These are phyloP conservation scores for Kappamyces sp. DNA, from an alignment of 192 early-diverging fungal genomes.

Conservation along the genomic window DNA sequence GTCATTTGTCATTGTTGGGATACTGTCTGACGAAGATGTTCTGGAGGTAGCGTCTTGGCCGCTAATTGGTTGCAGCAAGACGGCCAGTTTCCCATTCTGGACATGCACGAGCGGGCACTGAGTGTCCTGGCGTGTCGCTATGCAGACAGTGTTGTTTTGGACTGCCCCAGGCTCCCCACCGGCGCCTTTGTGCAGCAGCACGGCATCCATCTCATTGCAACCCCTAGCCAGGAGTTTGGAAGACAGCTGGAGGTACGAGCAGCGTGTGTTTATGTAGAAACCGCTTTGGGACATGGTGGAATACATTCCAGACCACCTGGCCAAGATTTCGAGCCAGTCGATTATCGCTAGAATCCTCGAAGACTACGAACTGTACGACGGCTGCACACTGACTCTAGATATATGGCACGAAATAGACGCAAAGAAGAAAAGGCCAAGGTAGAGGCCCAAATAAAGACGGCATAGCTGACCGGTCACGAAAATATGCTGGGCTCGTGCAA, in stretches of 20 bases:
- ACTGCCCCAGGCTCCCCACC: conserved; percentile 82
- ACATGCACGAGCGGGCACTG: conserved; percentile 87
- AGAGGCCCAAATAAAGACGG: conserved; percentile 32
- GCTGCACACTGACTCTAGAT: conserved; percentile 13
- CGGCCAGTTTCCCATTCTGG: conserved; percentile 78
- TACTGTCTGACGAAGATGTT: conserved; percentile 87
- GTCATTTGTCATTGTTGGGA: conserved; percentile 86
- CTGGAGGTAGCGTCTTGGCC: conserved; percentile 70
- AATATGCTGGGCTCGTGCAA: not conserved
- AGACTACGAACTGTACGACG: conserved; percentile 68
- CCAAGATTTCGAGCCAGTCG: conserved; percentile 71
- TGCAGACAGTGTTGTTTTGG: conserved; percentile 91
- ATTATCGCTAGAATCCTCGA: conserved; percentile 89
- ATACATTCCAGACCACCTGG: conserved; percentile 24
- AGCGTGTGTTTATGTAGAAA: conserved; percentile 29
- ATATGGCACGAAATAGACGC: conserved; percentile 41
- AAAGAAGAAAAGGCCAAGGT: conserved; percentile 41
- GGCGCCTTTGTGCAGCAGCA: conserved; percentile 80
- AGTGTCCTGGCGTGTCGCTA: conserved; percentile 89
- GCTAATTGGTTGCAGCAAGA: no score
- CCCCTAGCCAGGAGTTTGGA: conserved; percentile 61
- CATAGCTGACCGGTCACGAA: no score
- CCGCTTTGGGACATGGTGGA: conserved; percentile 1
- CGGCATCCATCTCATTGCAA: conserved; percentile 75
- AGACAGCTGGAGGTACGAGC: conserved; percentile 76